Evolutionary conservation across 148 eudicot genomes (phyloP).

Genomic region (Gaultheria prostrata): DNA sequence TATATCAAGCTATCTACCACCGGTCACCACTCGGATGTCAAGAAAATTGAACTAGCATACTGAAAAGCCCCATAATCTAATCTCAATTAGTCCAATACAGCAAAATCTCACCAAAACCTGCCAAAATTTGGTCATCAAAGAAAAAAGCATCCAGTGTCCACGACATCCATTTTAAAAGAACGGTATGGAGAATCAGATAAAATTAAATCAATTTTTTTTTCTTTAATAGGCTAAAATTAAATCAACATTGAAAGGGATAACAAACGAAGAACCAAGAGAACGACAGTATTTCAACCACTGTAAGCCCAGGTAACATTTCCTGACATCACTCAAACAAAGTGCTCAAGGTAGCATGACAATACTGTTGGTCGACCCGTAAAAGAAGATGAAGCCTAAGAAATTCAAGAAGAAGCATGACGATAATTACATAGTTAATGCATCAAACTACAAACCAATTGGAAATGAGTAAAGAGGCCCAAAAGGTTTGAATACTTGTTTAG

Average conservation of each 20-base stretch:
- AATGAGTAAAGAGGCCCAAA: neutral
- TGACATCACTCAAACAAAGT: neutral
- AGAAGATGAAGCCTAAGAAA: slow-evolving; percentile 1
- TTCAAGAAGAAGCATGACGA: neutral
- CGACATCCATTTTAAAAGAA: neutral
- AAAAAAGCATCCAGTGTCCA: neutral
- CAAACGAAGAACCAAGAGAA: neutral
- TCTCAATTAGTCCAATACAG: neutral
- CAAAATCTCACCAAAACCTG: neutral
- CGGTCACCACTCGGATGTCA: neutral
- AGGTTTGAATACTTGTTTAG: neutral
- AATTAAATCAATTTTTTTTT: neutral
- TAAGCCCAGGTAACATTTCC: neutral
- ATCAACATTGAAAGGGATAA: neutral
- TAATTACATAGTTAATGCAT: neutral
- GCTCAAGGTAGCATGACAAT: neutral
- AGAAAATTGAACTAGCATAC: neutral
- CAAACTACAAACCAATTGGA: neutral
- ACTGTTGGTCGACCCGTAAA: neutral
- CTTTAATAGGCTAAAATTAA: no score
- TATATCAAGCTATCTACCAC: neutral
- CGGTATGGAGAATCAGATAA: neutral
- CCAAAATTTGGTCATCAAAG: neutral
- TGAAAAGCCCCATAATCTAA: neutral
- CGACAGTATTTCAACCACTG: neutral